Percentiles rank a stretch among this genome's conserved stretches.
Evolutionary conservation across 495 filamentous ascomycete genomes (phyloP).

Genomic region (Astrothelium subdiscretum): DNA sequence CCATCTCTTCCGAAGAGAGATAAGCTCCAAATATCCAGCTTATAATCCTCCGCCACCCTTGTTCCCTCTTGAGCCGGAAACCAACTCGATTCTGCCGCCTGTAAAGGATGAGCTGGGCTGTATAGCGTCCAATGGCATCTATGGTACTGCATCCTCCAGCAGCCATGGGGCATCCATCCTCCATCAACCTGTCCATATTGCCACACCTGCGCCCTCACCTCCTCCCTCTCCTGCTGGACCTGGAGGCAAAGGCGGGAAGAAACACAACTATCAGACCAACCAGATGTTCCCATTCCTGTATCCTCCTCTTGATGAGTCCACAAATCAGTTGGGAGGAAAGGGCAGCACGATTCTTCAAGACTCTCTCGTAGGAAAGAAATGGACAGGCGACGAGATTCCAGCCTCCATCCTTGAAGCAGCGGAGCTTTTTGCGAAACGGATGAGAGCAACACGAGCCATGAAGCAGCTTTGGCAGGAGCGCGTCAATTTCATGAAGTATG

Average conservation of each 20-base stretch:
- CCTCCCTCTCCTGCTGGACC: slow-evolving; percentile 80
- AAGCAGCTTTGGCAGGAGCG: slow-evolving; percentile 90
- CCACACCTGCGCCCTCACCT: slow-evolving; percentile 92
- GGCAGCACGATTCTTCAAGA: slow-evolving; percentile 66
- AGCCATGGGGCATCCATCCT: slow-evolving; percentile 61
- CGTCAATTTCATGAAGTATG: slow-evolving; percentile 79
- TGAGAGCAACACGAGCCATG: slow-evolving; percentile 82
- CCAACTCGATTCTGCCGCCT: slow-evolving; percentile 80
- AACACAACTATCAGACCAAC: slow-evolving; percentile 98
- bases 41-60: slow-evolving; percentile 79
- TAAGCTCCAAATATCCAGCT: slow-evolving; percentile 96
- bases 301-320: slow-evolving; percentile 72
- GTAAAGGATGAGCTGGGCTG: slow-evolving; percentile 53
- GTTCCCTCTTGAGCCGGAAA: slow-evolving; percentile 78
- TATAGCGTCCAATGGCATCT: slow-evolving; percentile 29
- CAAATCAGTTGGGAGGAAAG: slow-evolving; percentile 78
- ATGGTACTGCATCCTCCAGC: slow-evolving; percentile 35
- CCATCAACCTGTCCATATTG: slow-evolving; percentile 93
- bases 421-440: slow-evolving; percentile 74
- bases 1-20: slow-evolving; percentile 90
- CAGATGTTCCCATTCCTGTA: slow-evolving; percentile 98
- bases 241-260: slow-evolving; percentile 89
- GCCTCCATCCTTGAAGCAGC: slow-evolving; percentile 93
- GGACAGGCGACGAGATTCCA: slow-evolving; percentile 85
- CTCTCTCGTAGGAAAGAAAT: slow-evolving; percentile 61